These are phyloP conservation scores for Cyanodermella asteris DNA, from an alignment of 2,329 filamentous ascomycete genomes.

Conservation along the genomic window DNA sequence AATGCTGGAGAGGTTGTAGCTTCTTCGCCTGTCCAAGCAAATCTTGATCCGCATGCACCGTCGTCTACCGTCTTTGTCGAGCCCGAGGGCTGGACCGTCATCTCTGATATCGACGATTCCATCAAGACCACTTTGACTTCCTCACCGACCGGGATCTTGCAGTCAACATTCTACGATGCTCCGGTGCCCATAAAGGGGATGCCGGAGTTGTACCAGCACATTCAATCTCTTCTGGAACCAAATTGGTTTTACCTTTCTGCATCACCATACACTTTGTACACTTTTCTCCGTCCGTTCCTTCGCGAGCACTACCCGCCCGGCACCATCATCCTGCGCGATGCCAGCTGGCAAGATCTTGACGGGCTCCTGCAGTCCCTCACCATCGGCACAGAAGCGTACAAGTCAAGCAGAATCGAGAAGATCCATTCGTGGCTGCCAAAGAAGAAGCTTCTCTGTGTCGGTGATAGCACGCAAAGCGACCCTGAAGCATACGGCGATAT, in stretches of 20 bases:
- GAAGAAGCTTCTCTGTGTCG: slow-evolving; percentile 61
- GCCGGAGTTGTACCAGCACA: slow-evolving; percentile 57
- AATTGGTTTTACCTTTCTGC: slow-evolving; percentile 88
- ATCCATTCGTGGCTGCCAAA: slow-evolving; percentile 59
- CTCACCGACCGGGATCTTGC: slow-evolving; percentile 58
- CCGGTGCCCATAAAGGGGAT: slow-evolving; percentile 55
- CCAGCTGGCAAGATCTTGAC: slow-evolving; percentile 63
- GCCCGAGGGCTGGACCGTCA: slow-evolving; percentile 60
- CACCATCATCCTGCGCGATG: slow-evolving; percentile 65
- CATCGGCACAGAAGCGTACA: slow-evolving; percentile 65
- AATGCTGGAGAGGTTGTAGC: slow-evolving; percentile 27
- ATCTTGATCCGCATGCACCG: slow-evolving; percentile 29
- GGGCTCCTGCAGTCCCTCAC: slow-evolving; percentile 64
- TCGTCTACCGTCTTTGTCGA: slow-evolving; percentile 56
- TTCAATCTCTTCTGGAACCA: slow-evolving; percentile 30
- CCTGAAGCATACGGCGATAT: slow-evolving; percentile 76
- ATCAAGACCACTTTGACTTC: slow-evolving; percentile 79
- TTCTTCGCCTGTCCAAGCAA: slow-evolving; percentile 26
- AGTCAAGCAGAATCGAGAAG: slow-evolving; percentile 56
- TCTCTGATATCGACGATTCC: slow-evolving; percentile 80
- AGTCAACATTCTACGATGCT: slow-evolving; percentile 60
- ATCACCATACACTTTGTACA: slow-evolving; percentile 84
- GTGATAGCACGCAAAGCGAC: slow-evolving; percentile 79
- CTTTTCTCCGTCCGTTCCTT: slow-evolving; percentile 59
- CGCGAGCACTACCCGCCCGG: slow-evolving; percentile 50